These are phyloP conservation scores for Fusarium brachygibbosum DNA, from an alignment of 2,329 filamentous ascomycete species.

Conservation along the genomic window DNA sequence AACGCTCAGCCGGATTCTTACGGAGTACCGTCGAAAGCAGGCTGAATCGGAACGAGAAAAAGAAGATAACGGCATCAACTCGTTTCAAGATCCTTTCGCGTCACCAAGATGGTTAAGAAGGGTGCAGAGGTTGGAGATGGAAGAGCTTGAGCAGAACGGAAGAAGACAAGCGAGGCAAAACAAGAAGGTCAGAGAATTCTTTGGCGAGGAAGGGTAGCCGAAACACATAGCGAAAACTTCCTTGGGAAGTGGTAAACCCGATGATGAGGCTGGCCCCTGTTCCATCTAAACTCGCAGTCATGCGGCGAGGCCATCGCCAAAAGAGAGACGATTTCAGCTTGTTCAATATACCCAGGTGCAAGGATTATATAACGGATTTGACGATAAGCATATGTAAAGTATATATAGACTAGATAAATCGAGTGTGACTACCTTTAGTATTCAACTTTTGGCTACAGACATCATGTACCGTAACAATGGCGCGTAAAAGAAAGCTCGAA, in stretches of 20 bases:
- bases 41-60: not conserved
- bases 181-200: not conserved
- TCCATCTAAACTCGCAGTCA: constrained; percentile 1
- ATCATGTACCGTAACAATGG: constrained; percentile 8
- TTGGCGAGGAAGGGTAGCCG: not conserved
- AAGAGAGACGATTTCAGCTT: not conserved
- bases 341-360: constrained; percentile 23
- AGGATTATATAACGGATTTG: constrained; percentile 17
- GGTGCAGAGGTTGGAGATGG: constrained; percentile 2
- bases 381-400: not conserved
- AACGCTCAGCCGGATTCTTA: constrained; percentile 29
- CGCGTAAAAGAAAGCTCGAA: constrained; percentile 21
- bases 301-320: not conserved
- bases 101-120: constrained; percentile 15
- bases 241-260: not conserved
- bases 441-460: constrained; percentile 27
- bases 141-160: not conserved
- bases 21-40: constrained; percentile 22
- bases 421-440: constrained; percentile 4
- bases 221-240: not conserved
- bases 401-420: not conserved
- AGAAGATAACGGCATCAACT: not conserved
- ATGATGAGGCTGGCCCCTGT: not conserved
- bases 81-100: constrained; percentile 31
- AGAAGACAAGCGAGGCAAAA: not conserved